phyloP scores from a whole-genome alignment of 345 rosid genomes.

The Anastatica hierochuntica region DNA sequence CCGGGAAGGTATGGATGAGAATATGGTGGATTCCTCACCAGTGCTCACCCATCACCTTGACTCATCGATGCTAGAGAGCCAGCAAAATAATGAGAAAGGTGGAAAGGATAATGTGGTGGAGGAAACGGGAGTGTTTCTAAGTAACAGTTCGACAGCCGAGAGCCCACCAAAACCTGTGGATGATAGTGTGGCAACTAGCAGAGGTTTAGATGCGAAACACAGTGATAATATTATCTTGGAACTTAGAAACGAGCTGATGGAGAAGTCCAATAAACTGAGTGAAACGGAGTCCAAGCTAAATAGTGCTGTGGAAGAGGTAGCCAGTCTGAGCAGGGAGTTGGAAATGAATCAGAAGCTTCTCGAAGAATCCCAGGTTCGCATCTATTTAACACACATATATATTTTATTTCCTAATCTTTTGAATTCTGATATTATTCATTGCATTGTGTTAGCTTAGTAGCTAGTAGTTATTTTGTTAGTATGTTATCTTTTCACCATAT shows the following conservation, averaged over 20 bases:
- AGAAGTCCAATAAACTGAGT: slow-evolving; percentile 45
- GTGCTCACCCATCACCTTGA: slow-evolving; percentile 59
- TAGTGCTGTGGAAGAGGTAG: slow-evolving; percentile 67
- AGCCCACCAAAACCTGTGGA: slow-evolving; percentile 48
- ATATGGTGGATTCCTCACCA: slow-evolving; percentile 88
- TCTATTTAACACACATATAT: too few relatives aligned
- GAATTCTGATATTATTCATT: too few relatives aligned
- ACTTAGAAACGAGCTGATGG: slow-evolving; percentile 48
- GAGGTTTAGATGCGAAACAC: slow-evolving; percentile 31
- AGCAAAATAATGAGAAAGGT: slow-evolving; percentile 51
- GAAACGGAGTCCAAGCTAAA: slow-evolving; percentile 60
- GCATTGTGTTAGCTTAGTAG: too few relatives aligned
- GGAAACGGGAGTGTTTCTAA: slow-evolving; percentile 53
- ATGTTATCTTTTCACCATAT: background rate
- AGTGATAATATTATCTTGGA: slow-evolving; percentile 36
- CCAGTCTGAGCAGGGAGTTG: slow-evolving; percentile 53
- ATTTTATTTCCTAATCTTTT: too few relatives aligned
- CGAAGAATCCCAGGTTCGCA: slow-evolving; percentile 48
- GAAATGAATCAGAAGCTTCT: slow-evolving; percentile 73
- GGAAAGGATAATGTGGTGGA: slow-evolving; percentile 52
- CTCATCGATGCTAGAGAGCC: slow-evolving; percentile 83
- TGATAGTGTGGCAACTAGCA: slow-evolving; percentile 36
- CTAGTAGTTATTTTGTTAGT: too few relatives aligned
- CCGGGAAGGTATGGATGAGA: slow-evolving; percentile 88
- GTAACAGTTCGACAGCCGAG: slow-evolving; percentile 87